phyloP scores from a whole-genome alignment of 768 basidiomycete species.

The Rhodotorula taiwanensis region DNA sequence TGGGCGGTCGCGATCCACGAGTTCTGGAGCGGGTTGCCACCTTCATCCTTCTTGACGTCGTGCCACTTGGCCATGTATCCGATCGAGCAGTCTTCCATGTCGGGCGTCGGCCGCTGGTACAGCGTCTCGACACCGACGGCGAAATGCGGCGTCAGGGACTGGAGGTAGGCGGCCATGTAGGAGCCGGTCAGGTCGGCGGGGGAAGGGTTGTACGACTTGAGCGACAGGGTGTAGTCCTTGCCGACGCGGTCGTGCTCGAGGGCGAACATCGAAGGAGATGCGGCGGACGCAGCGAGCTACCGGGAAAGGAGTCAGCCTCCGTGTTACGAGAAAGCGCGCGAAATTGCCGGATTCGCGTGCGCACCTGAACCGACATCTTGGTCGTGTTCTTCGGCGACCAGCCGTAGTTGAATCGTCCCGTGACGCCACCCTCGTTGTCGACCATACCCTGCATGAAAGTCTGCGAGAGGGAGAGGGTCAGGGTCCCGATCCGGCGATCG shows the following conservation, averaged over 20 bases:
- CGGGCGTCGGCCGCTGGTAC: constrained; percentile 65
- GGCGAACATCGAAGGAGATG: constrained; percentile 83
- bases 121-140: constrained; percentile 81
- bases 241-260: constrained; percentile 91
- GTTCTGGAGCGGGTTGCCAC: constrained; percentile 28
- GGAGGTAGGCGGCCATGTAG: constrained; percentile 83
- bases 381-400: constrained; percentile 72
- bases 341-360: not conserved
- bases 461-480: constrained; percentile 47
- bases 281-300: constrained; percentile 63
- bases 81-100: constrained; percentile 47
- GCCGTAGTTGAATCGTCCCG: constrained; percentile 77
- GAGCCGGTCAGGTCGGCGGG: constrained; percentile 81
- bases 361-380: constrained; percentile 57
- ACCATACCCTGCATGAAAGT: constrained; percentile 86
- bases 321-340: not conserved
- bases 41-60: constrained; percentile 20
- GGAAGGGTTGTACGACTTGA: constrained; percentile 85
- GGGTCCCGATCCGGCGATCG: not conserved
- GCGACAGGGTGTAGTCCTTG: constrained; percentile 73
- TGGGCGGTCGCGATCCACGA: constrained; percentile 40
- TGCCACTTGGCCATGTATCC: constrained; percentile 79
- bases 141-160: constrained; percentile 82
- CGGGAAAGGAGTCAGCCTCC: not conserved
- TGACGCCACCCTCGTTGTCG: constrained; percentile 87